Conservation (phyloP, 2,329 filamentous ascomycete genomes). For the Talaromyces sp. region DNA sequence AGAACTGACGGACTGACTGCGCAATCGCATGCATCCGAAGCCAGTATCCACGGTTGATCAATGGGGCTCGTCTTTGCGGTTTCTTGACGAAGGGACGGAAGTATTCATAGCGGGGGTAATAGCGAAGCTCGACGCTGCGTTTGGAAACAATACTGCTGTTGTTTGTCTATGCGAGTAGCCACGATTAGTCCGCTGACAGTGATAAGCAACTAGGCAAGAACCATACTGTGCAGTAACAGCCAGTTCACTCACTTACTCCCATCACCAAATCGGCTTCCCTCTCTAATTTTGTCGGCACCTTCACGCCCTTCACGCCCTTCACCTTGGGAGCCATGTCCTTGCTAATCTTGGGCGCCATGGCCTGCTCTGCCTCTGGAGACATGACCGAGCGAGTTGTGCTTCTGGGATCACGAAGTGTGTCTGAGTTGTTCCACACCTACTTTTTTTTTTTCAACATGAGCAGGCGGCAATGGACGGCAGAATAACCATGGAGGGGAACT, state of each 20-base stretch:
- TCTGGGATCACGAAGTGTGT: neutral
- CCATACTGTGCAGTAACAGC: conserved; percentile 5
- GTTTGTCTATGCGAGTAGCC: conserved; percentile 58
- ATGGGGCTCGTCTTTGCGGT: conserved; percentile 72
- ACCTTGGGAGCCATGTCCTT: neutral
- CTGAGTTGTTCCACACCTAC: neutral
- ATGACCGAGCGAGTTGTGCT: neutral
- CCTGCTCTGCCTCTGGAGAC: conserved; percentile 6
- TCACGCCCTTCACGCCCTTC: neutral
- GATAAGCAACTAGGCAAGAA: neutral
- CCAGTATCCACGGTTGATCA: conserved; percentile 89
- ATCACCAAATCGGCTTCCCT: conserved; percentile 50
- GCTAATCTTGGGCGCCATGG: conserved; percentile 13
- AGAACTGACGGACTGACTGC: conserved; percentile 65
- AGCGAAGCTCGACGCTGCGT: conserved; percentile 83
- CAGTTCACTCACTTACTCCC: conserved; percentile 46
- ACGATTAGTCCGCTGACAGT: neutral
- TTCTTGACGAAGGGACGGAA: conserved; percentile 85
- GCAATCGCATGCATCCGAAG: conserved; percentile 79
- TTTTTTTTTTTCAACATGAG: neutral
- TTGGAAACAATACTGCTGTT: conserved; percentile 91
- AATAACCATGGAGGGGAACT: neutral
- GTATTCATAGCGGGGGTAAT: conserved; percentile 76
- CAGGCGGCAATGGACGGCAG: conserved; percentile 5
- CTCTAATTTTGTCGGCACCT: conserved; percentile 24